Conservation (phyloP, 805 yeast species). For the Kurtzmaniella fragi region DNA sequence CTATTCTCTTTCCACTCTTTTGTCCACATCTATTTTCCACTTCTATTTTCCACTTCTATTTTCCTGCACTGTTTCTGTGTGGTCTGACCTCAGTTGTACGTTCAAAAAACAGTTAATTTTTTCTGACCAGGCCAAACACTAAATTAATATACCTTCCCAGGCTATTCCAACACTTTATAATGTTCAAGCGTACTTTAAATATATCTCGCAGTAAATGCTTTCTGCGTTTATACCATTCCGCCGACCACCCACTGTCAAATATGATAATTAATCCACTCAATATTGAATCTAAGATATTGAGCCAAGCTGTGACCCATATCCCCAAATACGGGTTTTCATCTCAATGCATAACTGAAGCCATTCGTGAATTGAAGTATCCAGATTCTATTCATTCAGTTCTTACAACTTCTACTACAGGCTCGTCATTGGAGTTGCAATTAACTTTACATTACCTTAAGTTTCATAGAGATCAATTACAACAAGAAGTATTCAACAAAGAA, state of each 20-base stretch:
- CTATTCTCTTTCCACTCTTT: no score
- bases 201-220: neutral
- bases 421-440: conserved; percentile 50
- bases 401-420: conserved; percentile 32
- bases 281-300: conserved; percentile 38
- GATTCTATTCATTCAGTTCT: conserved; percentile 46
- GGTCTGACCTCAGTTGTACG: no score
- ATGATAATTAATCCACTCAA: conserved; percentile 22
- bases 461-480: conserved; percentile 33
- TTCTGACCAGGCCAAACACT: no score
- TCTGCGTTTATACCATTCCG: conserved; percentile 27
- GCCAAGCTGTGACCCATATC: conserved; percentile 35
- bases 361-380: conserved; percentile 43
- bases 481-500: conserved; percentile 22
- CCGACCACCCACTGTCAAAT: conserved; percentile 32
- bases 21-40: no score
- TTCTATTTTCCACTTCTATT: no score
- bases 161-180: no score
- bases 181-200: no score
- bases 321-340: conserved; percentile 50
- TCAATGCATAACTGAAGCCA: conserved; percentile 44
- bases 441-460: conserved; percentile 48
- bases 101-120: no score
- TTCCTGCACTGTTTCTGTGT: no score
- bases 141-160: no score